These are phyloP conservation scores for Lichina pygmaea DNA, from an alignment of 495 filamentous ascomycete genomes.

Conservation along the genomic window DNA sequence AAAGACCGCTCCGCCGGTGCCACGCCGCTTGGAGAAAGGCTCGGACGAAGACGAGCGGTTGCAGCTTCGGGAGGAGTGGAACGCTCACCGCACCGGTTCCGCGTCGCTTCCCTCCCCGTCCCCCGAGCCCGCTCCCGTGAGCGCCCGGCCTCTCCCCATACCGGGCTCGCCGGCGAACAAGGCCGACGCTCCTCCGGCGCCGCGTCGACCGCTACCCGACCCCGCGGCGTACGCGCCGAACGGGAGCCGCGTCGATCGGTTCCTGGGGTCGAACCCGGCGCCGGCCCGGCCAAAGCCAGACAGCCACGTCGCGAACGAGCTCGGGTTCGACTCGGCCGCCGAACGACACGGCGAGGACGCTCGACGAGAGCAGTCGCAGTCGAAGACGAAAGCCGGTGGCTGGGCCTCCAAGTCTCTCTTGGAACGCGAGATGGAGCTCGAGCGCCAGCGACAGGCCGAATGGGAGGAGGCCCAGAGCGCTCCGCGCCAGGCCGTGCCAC, in stretches of 20 bases:
- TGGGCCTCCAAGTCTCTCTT: slow-evolving; percentile 63
- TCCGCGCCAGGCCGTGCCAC: slow-evolving; percentile 25
- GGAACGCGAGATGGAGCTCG: slow-evolving; percentile 87
- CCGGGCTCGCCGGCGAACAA: neutral
- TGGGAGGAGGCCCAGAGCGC: slow-evolving; percentile 84
- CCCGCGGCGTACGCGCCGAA: slow-evolving; percentile 17
- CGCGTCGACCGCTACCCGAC: slow-evolving; percentile 22
- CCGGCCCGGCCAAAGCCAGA: slow-evolving; percentile 18
- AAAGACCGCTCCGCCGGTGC: neutral
- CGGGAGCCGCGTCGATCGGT: slow-evolving; percentile 12
- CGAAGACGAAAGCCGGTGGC: slow-evolving; percentile 43
- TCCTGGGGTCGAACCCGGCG: slow-evolving; percentile 23
- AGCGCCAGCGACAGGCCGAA: slow-evolving; percentile 73
- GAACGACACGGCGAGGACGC: slow-evolving; percentile 46
- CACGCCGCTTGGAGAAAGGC: neutral
- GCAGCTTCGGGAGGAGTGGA: neutral
- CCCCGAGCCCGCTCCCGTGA: too few species aligned
- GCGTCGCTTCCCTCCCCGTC: too few species aligned
- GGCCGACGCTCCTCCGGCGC: slow-evolving; percentile 1
- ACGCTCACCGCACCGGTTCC: neutral
- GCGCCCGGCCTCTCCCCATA: too few species aligned
- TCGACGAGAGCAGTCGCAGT: slow-evolving; percentile 31
- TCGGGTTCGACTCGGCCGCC: slow-evolving; percentile 19
- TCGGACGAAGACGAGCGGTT: neutral
- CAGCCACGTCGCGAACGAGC: slow-evolving; percentile 29